These are phyloP conservation scores for Ganoderma sinense DNA, from an alignment of 1,284 basidiomycete genomes.

Conservation along the genomic window DNA sequence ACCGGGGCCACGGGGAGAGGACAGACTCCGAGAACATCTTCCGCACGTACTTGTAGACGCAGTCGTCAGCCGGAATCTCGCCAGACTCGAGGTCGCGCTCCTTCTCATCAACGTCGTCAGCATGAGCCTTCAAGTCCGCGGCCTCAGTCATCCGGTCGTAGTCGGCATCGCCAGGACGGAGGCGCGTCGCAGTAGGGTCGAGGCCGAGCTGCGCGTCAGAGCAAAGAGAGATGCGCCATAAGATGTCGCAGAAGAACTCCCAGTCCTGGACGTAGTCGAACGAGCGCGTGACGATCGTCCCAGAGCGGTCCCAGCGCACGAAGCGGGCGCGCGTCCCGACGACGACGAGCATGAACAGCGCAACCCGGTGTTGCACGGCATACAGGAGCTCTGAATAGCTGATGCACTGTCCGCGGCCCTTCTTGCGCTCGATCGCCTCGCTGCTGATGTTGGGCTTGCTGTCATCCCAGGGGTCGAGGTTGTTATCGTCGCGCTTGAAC, in stretches of 20 bases:
- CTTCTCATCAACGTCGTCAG: slow-evolving; percentile 1
- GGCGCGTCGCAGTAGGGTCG: slow-evolving; percentile 15
- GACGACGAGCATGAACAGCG: slow-evolving; percentile 15
- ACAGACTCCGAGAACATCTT: neutral
- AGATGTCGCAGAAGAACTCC: slow-evolving; percentile 14
- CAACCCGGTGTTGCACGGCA: slow-evolving; percentile 8
- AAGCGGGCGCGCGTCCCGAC: slow-evolving; percentile 3
- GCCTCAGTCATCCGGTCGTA: slow-evolving; percentile 13
- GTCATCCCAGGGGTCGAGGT: slow-evolving; percentile 19
- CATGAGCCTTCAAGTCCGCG: neutral
- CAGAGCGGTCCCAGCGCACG: slow-evolving; percentile 19
- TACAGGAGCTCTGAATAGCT: slow-evolving; percentile 11
- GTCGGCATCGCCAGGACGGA: neutral
- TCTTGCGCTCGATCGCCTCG: neutral
- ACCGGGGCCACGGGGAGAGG: neutral
- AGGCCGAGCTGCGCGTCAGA: slow-evolving; percentile 37
- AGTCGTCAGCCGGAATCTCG: neutral
- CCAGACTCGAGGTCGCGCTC: neutral
- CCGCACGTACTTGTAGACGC: slow-evolving; percentile 18
- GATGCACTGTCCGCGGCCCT: slow-evolving; percentile 7
- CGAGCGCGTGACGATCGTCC: slow-evolving; percentile 3
- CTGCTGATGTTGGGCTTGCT: neutral
- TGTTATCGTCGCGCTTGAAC: slow-evolving; percentile 8
- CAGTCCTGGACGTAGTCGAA: slow-evolving; percentile 18
- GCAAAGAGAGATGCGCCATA: slow-evolving; percentile 34